phyloP scores from a whole-genome alignment of 2,329 filamentous ascomycete genomes.

The Phoma sp. region DNA sequence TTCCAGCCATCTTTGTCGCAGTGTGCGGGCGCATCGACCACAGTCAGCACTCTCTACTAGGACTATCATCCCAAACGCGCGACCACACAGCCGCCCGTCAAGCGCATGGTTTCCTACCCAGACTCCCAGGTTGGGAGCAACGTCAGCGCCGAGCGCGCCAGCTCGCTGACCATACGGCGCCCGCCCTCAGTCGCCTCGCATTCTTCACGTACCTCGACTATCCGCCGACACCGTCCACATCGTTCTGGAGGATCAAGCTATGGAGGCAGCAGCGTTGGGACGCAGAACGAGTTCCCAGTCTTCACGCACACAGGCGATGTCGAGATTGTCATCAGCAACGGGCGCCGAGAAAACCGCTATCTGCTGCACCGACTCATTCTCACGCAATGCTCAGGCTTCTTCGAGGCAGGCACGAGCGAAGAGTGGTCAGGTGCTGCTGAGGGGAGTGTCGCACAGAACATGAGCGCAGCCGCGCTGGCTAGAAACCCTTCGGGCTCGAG shows the following conservation, averaged over 20 bases:
- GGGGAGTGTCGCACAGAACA: conserved; percentile 27
- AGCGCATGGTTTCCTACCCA: conserved; percentile 68
- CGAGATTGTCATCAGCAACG: conserved; percentile 77
- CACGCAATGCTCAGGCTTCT: conserved; percentile 90
- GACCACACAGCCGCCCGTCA: background rate
- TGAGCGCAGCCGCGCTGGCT: conserved; percentile 43
- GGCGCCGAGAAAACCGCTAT: conserved; percentile 79
- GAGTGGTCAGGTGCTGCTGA: conserved; percentile 68
- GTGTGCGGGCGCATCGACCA: conserved; percentile 9
- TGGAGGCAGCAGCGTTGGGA: conserved; percentile 68
- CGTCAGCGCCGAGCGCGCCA: conserved; percentile 51
- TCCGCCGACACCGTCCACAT: conserved; percentile 60
- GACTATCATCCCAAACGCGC: background rate
- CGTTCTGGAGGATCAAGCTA: conserved; percentile 83
- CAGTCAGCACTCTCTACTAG: conserved; percentile 1
- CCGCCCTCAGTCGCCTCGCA: conserved; percentile 68
- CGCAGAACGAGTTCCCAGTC: conserved; percentile 90
- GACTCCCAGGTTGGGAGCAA: conserved; percentile 49
- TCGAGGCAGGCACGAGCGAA: conserved; percentile 81
- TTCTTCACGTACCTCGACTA: conserved; percentile 56
- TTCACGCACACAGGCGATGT: conserved; percentile 92
- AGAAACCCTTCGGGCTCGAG: conserved; percentile 49
- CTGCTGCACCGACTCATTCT: conserved; percentile 86
- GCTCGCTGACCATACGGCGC: conserved; percentile 63
- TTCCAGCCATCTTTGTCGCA: conserved; percentile 24